Percentiles rank a stretch among this genome's conserved stretches.
Conservation (phyloP, 768 basidiomycete genomes). For the Rickenella mellea region DNA sequence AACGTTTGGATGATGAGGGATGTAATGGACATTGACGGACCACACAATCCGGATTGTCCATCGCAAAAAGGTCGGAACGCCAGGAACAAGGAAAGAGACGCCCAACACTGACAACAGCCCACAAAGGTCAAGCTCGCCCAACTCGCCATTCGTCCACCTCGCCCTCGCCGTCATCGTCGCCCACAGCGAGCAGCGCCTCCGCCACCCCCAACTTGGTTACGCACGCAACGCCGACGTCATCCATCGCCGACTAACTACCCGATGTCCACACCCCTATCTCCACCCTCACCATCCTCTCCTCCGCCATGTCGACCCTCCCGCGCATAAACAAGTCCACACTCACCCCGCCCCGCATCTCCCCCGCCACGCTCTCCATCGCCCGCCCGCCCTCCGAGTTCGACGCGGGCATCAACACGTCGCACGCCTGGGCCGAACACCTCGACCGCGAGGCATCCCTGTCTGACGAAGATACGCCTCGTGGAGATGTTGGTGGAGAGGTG, state of each 20-base stretch:
- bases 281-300: not conserved
- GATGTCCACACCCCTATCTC: not conserved
- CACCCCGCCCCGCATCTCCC: constrained; percentile 7
- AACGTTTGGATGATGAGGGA: too few relatives aligned
- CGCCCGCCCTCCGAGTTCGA: constrained; percentile 44
- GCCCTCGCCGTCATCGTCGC: too few relatives aligned
- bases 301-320: constrained; percentile 28
- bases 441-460: constrained; percentile 39
- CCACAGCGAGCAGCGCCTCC: too few relatives aligned
- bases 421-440: constrained; percentile 65
- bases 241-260: not conserved
- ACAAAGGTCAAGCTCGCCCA: not conserved
- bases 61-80: too few relatives aligned
- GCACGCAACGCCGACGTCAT: not conserved
- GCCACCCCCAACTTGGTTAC: too few relatives aligned
- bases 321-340: constrained; percentile 17
- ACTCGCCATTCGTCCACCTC: too few relatives aligned
- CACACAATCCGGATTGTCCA: too few relatives aligned
- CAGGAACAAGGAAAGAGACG: too few relatives aligned
- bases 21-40: too few relatives aligned
- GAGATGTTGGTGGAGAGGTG: constrained; percentile 16
- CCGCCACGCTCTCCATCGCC: constrained; percentile 22
- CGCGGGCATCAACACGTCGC: constrained; percentile 67
- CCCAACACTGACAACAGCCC: too few relatives aligned
- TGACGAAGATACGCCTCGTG: constrained; percentile 33